A percentile compares a stretch with the other conserved stretches of the same genome.
Evolutionary conservation across 2,329 filamentous ascomycete species (phyloP).

Genomic region (Zymoseptoria passerinii): DNA sequence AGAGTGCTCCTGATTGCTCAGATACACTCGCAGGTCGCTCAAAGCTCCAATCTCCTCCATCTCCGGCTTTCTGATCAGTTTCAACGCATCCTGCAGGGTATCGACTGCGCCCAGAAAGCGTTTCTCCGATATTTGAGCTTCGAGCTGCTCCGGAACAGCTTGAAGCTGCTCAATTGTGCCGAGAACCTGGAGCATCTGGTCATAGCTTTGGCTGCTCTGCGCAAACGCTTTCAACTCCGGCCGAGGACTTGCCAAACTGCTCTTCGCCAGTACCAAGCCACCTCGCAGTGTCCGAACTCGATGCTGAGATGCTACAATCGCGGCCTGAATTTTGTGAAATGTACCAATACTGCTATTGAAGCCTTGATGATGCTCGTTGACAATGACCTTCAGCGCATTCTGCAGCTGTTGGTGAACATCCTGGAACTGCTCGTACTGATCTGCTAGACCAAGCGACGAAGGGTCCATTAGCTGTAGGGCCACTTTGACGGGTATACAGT

Average conservation of each 20-base stretch:
- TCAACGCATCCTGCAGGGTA: constrained; percentile 76
- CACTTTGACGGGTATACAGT: constrained; percentile 87
- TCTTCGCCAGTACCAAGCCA: constrained; percentile 71
- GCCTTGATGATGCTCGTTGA: constrained; percentile 97
- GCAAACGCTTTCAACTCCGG: constrained; percentile 88
- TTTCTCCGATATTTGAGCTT: constrained; percentile 93
- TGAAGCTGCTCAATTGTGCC: constrained; percentile 69
- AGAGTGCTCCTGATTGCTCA: constrained; percentile 85
- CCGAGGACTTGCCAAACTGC: constrained; percentile 73
- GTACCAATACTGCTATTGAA: constrained; percentile 99
- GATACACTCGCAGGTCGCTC: constrained; percentile 74
- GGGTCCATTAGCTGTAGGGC: constrained; percentile 90
- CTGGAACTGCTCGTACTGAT: constrained; percentile 78
- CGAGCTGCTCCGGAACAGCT: constrained; percentile 80
- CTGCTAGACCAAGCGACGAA: constrained; percentile 84
- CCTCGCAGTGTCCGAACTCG: constrained; percentile 75
- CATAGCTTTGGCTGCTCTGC: constrained; percentile 78
- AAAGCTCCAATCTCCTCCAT: constrained; percentile 86
- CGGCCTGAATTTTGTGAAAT: constrained; percentile 95
- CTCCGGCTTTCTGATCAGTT: constrained; percentile 76
- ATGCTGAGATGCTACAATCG: constrained; percentile 80
- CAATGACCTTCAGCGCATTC: constrained; percentile 82
- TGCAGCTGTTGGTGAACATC: constrained; percentile 83
- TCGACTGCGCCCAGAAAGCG: constrained; percentile 89
- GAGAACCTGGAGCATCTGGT: constrained; percentile 76